Evolutionary conservation across 306 rosid genomes (phyloP).

Genomic region (Rosa rugosa): DNA sequence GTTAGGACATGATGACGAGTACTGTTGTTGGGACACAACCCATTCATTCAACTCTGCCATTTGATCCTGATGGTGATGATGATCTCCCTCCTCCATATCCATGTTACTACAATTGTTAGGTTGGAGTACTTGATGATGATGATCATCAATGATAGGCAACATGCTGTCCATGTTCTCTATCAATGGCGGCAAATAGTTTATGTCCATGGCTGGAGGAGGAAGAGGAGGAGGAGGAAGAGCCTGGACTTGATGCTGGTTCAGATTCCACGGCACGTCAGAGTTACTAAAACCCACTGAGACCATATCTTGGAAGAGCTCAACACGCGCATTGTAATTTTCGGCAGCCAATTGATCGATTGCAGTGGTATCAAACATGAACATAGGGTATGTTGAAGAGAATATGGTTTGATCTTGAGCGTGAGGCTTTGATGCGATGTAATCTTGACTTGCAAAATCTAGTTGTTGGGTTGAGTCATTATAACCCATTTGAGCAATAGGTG

Average conservation of each 20-base stretch:
- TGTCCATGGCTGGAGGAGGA: conserved; percentile 28
- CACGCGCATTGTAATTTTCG: conserved; percentile 22
- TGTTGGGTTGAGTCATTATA: conserved; percentile 43
- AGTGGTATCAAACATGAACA: conserved; percentile 82
- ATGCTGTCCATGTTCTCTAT: conserved; percentile 67
- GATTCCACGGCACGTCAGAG: conserved; percentile 59
- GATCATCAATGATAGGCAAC: conserved; percentile 25
- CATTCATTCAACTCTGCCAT: conserved; percentile 67
- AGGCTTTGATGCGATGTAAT: conserved; percentile 40
- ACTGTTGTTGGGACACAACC: conserved; percentile 68
- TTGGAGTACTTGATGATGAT: conserved; percentile 28
- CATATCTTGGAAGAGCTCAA: conserved; percentile 53
- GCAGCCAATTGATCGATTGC: conserved; percentile 34
- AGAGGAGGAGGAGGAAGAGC: conserved; percentile 37
- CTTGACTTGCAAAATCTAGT: conserved; percentile 55
- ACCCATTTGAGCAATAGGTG: conserved; percentile 27
- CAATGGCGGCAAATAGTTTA: conserved; percentile 67
- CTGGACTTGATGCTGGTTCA: conserved; percentile 55
- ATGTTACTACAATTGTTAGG: conserved; percentile 43
- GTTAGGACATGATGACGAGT: conserved; percentile 39
- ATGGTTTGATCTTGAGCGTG: conserved; percentile 33
- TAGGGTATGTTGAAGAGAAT: conserved; percentile 65
- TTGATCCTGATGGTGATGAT: conserved; percentile 2
- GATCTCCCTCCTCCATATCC: conserved; percentile 62
- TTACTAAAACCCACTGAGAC: conserved; percentile 32